Base-by-base conservation (phyloP, 2,329 filamentous ascomycete species). In the Colletotrichum gloeosporioides region DNA sequence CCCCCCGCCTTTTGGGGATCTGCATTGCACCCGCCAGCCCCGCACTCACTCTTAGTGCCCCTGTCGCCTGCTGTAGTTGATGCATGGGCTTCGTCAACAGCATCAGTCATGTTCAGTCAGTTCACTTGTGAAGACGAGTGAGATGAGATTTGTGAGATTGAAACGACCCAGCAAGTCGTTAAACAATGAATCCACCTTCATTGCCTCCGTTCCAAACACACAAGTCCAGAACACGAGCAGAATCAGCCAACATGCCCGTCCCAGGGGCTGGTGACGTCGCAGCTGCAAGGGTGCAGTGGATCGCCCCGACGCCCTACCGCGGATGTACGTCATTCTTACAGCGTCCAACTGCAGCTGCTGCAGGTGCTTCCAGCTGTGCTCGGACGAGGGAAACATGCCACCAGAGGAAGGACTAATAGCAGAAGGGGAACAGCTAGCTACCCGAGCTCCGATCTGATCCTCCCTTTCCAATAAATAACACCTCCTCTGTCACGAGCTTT, bases 261-360 rank as follows among this genome's bases (percentile, higher is more conserved):
- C 63, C 15, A 53, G 62, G 18, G 34, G 65, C 59, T 36, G 34
- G 74, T 76, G 74, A 76, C 74, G 74, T 76, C 49, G 64, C 39
- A n/a, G 34, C 34, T 59, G 13, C 64, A 68, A 57, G 65, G 57
- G 49, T 69, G 49, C 27, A 18, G 67, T 71, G 72, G 72, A 75
- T 75, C 67, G 59, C 25, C 66, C 44, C 8, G 29, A 31, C 18
- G 27, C 59, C 59, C 67, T 59, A 16, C 44, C 29, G n/a, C 27
- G 61, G 4, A 49, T 44, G 61, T 67, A 74, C 74, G 74, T 76
- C 70, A 74, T 76, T 53, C 74, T 73, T 61, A 76, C 74, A 76
- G 64, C 70, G 53, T 64, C 4, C 16, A 61, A 25, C 27, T 71
- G 59, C 44, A 53, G 32, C 67, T 69, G 25, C 53, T 34, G 4